A percentile compares a stretch with the other conserved stretches of the same genome.
Conservation (phyloP, 1,284 basidiomycete genomes). For the Apiotrichum laibachii region DNA sequence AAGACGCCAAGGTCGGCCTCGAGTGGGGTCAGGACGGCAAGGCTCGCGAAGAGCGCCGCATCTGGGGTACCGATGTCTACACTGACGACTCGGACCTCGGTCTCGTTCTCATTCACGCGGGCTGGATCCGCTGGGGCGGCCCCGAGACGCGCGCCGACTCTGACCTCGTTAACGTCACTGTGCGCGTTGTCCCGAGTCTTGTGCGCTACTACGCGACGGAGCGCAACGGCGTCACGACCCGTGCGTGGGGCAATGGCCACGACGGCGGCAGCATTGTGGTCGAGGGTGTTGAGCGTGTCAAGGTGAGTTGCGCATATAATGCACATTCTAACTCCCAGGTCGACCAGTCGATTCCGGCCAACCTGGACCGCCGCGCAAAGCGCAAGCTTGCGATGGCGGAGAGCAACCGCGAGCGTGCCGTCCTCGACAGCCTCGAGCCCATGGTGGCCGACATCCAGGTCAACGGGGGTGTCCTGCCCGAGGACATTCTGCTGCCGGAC, state of each 20-base stretch:
- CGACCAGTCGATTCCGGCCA: slow-evolving; percentile 20
- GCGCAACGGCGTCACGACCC: slow-evolving; percentile 54
- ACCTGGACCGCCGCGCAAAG: slow-evolving; percentile 6
- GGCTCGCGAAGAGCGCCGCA: slow-evolving; percentile 38
- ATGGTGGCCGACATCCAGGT: slow-evolving; percentile 3
- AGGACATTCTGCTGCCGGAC: slow-evolving; percentile 19
- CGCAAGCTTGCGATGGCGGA: slow-evolving; percentile 29
- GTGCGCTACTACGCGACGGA: slow-evolving; percentile 56
- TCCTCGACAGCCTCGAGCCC: not conserved
- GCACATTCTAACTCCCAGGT: slow-evolving; percentile 16
- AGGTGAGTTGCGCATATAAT: slow-evolving; percentile 28
- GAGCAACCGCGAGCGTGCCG: slow-evolving; percentile 6
- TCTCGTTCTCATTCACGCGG: slow-evolving; percentile 56
- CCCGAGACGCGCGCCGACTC: slow-evolving; percentile 15
- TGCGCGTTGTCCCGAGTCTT: slow-evolving; percentile 56
- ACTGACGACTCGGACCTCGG: slow-evolving; percentile 61
- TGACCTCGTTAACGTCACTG: slow-evolving; percentile 52
- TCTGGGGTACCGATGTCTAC: slow-evolving; percentile 61
- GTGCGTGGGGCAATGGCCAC: slow-evolving; percentile 60
- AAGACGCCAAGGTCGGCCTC: slow-evolving; percentile 18
- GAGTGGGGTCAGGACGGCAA: slow-evolving; percentile 15
- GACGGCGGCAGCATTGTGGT: slow-evolving; percentile 58
- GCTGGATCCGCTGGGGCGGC: slow-evolving; percentile 53
- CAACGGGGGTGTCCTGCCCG: slow-evolving; percentile 14
- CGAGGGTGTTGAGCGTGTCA: slow-evolving; percentile 53